Percentiles rank a stretch among this genome's conserved stretches.
Evolutionary conservation across 305 asterid genomes (phyloP).

Genomic region (Rubia peregrina): DNA sequence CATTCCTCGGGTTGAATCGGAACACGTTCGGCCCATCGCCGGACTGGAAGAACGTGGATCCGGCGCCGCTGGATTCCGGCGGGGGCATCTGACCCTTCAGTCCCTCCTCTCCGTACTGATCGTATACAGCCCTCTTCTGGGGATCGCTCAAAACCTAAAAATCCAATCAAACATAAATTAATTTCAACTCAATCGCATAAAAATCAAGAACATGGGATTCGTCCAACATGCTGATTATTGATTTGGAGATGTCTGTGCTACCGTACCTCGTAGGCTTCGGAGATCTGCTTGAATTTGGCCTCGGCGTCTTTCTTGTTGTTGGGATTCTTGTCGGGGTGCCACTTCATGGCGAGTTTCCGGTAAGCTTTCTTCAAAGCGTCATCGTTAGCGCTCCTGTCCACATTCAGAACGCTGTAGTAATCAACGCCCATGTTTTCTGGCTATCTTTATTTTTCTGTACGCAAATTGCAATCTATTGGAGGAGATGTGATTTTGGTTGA

Average conservation of each 20-base stretch:
- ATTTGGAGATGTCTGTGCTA: no score
- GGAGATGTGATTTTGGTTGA: background rate
- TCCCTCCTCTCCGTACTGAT: constrained; percentile 92
- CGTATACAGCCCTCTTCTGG: constrained; percentile 68
- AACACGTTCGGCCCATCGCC: constrained; percentile 70
- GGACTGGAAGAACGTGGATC: constrained; percentile 57
- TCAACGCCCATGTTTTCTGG: constrained; percentile 56
- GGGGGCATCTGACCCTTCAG: constrained; percentile 84
- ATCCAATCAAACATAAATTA: background rate
- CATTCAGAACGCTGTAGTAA: constrained; percentile 66
- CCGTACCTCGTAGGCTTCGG: constrained; percentile 84
- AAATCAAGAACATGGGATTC: background rate
- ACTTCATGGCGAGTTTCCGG: constrained; percentile 81
- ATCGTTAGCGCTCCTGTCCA: constrained; percentile 66
- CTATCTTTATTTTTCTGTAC: background rate
- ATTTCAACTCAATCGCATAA: background rate
- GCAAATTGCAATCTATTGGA: background rate
- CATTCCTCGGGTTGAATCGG: constrained; percentile 73
- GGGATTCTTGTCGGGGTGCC: constrained; percentile 90
- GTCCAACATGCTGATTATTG: no score
- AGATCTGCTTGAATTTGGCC: constrained; percentile 83
- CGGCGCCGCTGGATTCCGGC: constrained; percentile 52
- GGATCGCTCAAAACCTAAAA: constrained; percentile 76
- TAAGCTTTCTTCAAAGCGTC: constrained; percentile 91
- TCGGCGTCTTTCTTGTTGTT: constrained; percentile 81